Percentiles rank a stretch among this genome's conserved stretches.
Evolutionary conservation across 23 red algal species (phyloP).

Genomic region (Gracilaria gracilis): DNA sequence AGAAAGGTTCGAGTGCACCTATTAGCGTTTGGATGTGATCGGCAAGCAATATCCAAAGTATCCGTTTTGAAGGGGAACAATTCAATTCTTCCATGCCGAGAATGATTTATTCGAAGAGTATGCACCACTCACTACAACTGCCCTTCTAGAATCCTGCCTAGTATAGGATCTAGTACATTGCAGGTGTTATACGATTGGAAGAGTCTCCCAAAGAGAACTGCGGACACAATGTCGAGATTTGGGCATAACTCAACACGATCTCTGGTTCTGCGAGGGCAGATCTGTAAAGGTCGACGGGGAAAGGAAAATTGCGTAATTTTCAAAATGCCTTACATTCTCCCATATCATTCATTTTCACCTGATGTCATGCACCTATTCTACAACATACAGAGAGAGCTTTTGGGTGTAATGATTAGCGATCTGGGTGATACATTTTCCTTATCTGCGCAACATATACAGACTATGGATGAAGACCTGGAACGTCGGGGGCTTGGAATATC

Average conservation of each 20-base stretch:
- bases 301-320: neutral
- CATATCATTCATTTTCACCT: neutral
- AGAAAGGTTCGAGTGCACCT: conserved; percentile 27
- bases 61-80: neutral
- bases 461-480: neutral
- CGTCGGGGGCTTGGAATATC: neutral
- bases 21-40: neutral
- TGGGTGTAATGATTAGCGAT: neutral
- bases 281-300: neutral
- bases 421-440: neutral
- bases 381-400: conserved; percentile 28
- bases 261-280: neutral
- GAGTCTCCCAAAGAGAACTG: neutral
- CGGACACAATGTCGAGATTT: neutral
- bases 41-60: conserved; percentile 5
- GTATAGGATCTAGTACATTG: neutral
- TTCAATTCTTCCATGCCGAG: neutral
- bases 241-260: neutral
- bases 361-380: conserved; percentile 1
- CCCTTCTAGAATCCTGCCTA: neutral
- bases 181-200: neutral
- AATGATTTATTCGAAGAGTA: neutral
- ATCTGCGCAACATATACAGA: neutral
- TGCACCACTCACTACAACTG: conserved; percentile 11
- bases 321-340: neutral